A percentile compares a stretch with the other conserved stretches of the same genome.
Evolutionary conservation across 495 filamentous ascomycete species (phyloP).

Genomic region (Neurospora cerealis): DNA sequence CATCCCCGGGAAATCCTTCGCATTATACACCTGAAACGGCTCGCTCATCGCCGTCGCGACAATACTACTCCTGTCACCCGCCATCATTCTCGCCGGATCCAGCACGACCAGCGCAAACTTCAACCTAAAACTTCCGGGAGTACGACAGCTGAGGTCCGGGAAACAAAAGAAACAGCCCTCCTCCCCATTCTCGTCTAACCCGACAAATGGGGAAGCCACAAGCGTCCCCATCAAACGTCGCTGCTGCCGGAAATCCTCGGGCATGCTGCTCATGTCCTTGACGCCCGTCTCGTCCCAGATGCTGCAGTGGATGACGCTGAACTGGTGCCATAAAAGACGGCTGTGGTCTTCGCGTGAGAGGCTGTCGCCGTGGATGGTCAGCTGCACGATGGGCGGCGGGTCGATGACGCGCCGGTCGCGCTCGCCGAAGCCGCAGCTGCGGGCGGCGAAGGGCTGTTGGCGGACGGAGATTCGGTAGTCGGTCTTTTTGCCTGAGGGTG

Average conservation of each 20-base stretch:
- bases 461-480: slow-evolving; percentile 55
- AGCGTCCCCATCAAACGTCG: slow-evolving; percentile 71
- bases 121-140: slow-evolving; percentile 71
- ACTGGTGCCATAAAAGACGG: slow-evolving; percentile 58
- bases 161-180: slow-evolving; percentile 91
- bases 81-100: slow-evolving; percentile 36
- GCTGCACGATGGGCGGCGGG: slow-evolving; percentile 87
- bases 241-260: slow-evolving; percentile 47
- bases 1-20: slow-evolving; percentile 98
- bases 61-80: slow-evolving; percentile 50
- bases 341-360: slow-evolving; percentile 41
- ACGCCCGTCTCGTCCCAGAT: slow-evolving; percentile 53
- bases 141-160: slow-evolving; percentile 84
- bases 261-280: slow-evolving; percentile 51
- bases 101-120: slow-evolving; percentile 82
- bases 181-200: slow-evolving; percentile 51
- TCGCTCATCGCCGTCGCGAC: slow-evolving; percentile 62
- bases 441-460: slow-evolving; percentile 82
- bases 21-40: slow-evolving; percentile 78
- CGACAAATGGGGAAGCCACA: slow-evolving; percentile 64
- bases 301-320: slow-evolving; percentile 78
- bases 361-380: slow-evolving; percentile 59
- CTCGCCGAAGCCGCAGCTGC: slow-evolving; percentile 91
- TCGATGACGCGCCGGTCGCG: slow-evolving; percentile 89
- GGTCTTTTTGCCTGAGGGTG: slow-evolving; percentile 4